Base-by-base conservation (phyloP, 2,329 filamentous ascomycete genomes). In the Penicillium olsonii region DNA sequence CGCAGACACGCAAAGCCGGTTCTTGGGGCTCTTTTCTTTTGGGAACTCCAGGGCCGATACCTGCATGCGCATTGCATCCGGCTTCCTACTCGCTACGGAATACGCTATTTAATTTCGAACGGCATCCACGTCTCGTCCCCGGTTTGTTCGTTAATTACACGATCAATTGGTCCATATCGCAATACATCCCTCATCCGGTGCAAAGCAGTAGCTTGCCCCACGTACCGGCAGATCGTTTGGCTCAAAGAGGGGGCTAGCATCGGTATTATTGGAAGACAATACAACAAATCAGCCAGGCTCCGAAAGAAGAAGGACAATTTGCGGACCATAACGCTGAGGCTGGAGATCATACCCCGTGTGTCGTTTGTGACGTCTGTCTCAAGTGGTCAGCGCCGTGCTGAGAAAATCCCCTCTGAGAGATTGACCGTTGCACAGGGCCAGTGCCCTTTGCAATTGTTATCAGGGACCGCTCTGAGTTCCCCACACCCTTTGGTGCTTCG, bases 161-260 rank as follows among this genome's bases (percentile, higher is more conserved):
- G 42, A 56, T 61, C 66, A 67, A 65, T 65, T 64, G 62, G 64
- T 49, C 53, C 51, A 53, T 54, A 60, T 63, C 53, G 53, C 62
- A 64, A 60, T 55, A 44, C 52, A 48, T 58, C 46, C 54, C 52
- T 54, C 54, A 54, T 54, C 55, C 42, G 20, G 48, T 63, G 63
- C 60, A 63, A 61, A 53, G 49, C 55, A 55, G 50, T 62, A 68
- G 65, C 63, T 67, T 68, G 60, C 66, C 64, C 66, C 63, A 63
- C 67, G 62, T 54, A 62, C 52, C 53, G 61, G 53, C 60, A 60
- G 63, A 68, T 68, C 64, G 54, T 57, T 65, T 50, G n/a, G 54
- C 45, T 55, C 46, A 45, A 63, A 61, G 62, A 62, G 64, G 64
- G 61, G 62, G 60, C 57, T 61, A 49, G 51, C 46, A 55, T 44